Evolutionary conservation across 179 eudicot genomes (phyloP).

Genomic region (Silene coronaria): DNA sequence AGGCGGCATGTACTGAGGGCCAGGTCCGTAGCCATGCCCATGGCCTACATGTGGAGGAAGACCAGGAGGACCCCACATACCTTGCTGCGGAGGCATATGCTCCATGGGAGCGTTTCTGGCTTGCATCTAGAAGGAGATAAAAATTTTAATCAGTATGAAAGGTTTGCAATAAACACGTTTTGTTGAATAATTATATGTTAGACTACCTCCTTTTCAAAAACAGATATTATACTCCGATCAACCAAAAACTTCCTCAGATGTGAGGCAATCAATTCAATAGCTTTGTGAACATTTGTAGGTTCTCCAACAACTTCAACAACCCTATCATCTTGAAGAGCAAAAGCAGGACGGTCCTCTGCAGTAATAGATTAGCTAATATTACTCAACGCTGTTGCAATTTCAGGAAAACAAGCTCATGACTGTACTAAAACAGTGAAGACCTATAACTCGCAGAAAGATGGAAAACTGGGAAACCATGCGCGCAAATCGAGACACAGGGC

Average conservation of each 20-base stretch:
- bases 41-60: slow-evolving; percentile 50
- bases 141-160: slow-evolving; percentile 2
- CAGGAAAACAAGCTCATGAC: background rate
- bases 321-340: slow-evolving; percentile 81
- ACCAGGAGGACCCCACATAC: slow-evolving; percentile 62
- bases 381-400: background rate
- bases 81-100: slow-evolving; percentile 56
- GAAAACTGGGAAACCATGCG: background rate
- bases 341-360: slow-evolving; percentile 71
- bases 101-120: slow-evolving; percentile 40
- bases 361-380: background rate
- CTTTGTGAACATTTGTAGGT: slow-evolving; percentile 61
- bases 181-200: background rate
- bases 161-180: background rate
- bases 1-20: slow-evolving; percentile 54
- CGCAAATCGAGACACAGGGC: background rate
- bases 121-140: slow-evolving; percentile 57
- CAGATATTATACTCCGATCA: slow-evolving; percentile 62
- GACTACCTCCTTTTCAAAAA: slow-evolving; percentile 71
- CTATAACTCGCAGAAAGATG: background rate
- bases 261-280: slow-evolving; percentile 61
- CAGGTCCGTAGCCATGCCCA: slow-evolving; percentile 54
- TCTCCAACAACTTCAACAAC: slow-evolving; percentile 85
- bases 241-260: slow-evolving; percentile 84
- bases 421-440: background rate